Conservation (phyloP, 805 yeast genomes). For the Barnettozyma siamensis region DNA sequence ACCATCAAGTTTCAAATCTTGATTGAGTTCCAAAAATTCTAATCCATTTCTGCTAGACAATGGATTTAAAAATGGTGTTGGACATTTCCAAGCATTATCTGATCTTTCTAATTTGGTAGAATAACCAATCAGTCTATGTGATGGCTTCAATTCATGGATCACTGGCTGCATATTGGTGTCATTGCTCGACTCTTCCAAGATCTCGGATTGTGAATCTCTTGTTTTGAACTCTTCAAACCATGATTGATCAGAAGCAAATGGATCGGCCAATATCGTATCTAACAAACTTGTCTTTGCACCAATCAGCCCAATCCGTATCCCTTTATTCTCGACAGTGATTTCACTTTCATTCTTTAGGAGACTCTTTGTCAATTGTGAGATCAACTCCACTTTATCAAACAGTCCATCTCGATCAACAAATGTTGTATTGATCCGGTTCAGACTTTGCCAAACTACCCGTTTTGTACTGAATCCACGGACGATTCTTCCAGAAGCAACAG, state of each 20-base stretch:
- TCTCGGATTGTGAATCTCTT: conserved; percentile 4
- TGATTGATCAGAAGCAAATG: conserved; percentile 26
- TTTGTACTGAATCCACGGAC: neutral
- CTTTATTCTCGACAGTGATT: conserved; percentile 8
- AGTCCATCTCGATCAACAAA: conserved; percentile 22
- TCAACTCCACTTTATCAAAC: conserved; percentile 23
- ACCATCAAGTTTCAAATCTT: neutral
- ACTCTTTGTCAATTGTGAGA: conserved; percentile 5
- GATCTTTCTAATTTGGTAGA: conserved; percentile 19
- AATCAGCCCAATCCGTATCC: conserved; percentile 27
- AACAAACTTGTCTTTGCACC: conserved; percentile 21
- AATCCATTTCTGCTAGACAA: conserved; percentile 2
- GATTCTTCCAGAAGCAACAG: neutral
- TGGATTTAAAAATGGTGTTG: conserved; percentile 23
- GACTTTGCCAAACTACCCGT: conserved; percentile 2
- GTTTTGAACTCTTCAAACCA: conserved; percentile 22
- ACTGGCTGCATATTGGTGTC: too few species aligned
- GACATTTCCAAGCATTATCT: conserved; percentile 19
- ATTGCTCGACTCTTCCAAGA: neutral
- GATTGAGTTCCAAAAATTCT: conserved; percentile 25
- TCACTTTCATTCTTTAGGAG: conserved; percentile 4
- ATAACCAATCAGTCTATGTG: conserved; percentile 17
- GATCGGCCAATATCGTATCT: conserved; percentile 28
- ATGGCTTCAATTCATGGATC: too few species aligned
- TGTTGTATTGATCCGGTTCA: conserved; percentile 12